Evolutionary conservation across 2,329 filamentous ascomycete species (phyloP), one percentile per base, ranked within the genome.

Genomic region (Exserohilum turcica): DNA sequence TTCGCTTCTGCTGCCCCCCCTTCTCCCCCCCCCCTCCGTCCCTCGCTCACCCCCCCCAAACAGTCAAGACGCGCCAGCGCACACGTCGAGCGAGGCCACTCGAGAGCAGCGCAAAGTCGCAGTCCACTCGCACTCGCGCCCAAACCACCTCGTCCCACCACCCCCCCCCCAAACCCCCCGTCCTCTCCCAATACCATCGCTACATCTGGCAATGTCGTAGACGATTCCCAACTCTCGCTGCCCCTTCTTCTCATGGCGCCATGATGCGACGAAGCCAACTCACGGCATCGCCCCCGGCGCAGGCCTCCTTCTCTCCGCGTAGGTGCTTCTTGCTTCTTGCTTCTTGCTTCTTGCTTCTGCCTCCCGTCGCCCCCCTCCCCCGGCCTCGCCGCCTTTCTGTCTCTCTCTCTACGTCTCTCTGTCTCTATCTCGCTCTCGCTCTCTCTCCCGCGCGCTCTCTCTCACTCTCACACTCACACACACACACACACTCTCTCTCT

Each of bases 231-330:
- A 37, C 48, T 24, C 35, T 44, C 38, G 32, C 19, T 40, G 39
- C 51, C 43, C 40, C 48, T 47, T 50, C 47, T 54, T 54, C 51
- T 46, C 53, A 65, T 64, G 66, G 62, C 65, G 62, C 66, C 67
- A 74, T 72, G 70, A 71, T 73, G 52, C 69, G 65, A 61, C 68
- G 70, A 64, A 70, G 48, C 59, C 69, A 69, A 54, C 63, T 61
- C 55, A 72, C 69, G 58, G 70, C 71, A 61, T 86, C 85, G 62
- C 86, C 85, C 73, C 82, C 84, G 65, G 83, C 84, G 75, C 80
- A 80, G 76, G 78, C 82, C 80, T 62, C 79, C 13, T 31, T 15
- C 44, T 78, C 82, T 74, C 77, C 81, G 68, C 80, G 85, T 87
- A 86, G 73, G 85, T 87, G 61, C 59, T 39, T 18, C 35, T 37